Evolutionary conservation across 2,329 filamentous ascomycete genomes (phyloP).

Genomic region (Colletotrichum paranaense): DNA sequence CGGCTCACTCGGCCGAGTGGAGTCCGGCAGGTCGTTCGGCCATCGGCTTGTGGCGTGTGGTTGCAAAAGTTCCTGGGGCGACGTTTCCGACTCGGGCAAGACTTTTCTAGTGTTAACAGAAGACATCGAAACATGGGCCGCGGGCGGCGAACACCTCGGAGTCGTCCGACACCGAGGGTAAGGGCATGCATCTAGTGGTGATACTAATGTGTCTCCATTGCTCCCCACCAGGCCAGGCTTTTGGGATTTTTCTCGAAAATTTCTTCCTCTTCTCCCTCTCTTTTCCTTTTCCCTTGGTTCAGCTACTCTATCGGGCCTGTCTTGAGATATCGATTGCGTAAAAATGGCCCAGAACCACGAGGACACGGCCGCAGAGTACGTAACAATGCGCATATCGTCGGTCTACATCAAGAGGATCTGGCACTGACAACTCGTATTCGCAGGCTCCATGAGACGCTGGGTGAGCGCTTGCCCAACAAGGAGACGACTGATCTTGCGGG

Average conservation of each 20-base stretch:
- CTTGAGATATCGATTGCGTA: constrained; percentile 14
- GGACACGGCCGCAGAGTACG: constrained; percentile 47
- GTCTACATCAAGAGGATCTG: not conserved
- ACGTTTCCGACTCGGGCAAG: constrained; percentile 7
- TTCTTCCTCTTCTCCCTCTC: constrained; percentile 22
- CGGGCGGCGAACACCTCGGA: constrained; percentile 17
- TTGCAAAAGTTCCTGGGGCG: constrained; percentile 31
- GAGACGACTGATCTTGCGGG: constrained; percentile 41
- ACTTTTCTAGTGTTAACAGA: constrained; percentile 15
- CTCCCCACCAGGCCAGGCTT: constrained; percentile 6
- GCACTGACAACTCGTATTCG: not conserved
- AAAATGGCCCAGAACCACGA: constrained; percentile 49
- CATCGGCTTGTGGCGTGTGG: constrained; percentile 21
- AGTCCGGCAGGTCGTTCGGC: not conserved
- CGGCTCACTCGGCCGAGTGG: constrained; percentile 32
- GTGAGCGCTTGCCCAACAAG: constrained; percentile 39
- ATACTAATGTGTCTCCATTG: constrained; percentile 21
- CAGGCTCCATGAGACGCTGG: constrained; percentile 44
- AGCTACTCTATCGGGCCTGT: constrained; percentile 10
- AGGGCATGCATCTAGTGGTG: constrained; percentile 18
- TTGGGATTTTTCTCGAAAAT: constrained; percentile 12
- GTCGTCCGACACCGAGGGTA: constrained; percentile 27
- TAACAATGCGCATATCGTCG: constrained; percentile 22
- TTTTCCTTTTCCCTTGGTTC: constrained; percentile 8
- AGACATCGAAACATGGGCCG: not conserved